Conservation (phyloP, 148 eudicot genomes). For the Rhododendron molle region DNA sequence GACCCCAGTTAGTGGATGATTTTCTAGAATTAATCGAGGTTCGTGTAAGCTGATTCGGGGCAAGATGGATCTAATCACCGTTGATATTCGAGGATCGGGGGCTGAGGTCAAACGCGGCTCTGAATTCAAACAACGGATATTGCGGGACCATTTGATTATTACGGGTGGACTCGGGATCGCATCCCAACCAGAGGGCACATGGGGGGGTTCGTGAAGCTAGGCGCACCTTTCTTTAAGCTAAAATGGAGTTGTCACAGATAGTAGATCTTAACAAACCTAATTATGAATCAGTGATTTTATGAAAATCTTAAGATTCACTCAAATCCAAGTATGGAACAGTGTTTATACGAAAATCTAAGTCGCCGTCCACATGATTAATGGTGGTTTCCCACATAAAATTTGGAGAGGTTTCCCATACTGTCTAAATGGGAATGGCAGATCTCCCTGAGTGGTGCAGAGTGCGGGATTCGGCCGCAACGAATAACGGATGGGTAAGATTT, state of each 20-base stretch:
- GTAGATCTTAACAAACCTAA: background rate
- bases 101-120: conserved; percentile 7
- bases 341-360: too few species aligned
- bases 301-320: background rate
- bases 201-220: background rate
- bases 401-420: too few species aligned
- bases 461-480: too few species aligned
- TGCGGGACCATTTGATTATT: conserved; percentile 11
- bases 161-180: background rate
- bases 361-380: too few species aligned
- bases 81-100: background rate
- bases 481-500: too few species aligned
- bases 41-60: too few species aligned
- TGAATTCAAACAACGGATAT: background rate
- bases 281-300: background rate
- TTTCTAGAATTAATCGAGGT: too few species aligned
- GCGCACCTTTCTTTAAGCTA: background rate
- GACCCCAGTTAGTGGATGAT: too few species aligned
- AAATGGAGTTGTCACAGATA: background rate
- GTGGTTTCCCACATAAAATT: too few species aligned
- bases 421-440: too few species aligned
- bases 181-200: conserved; percentile 11
- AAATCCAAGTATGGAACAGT: too few species aligned
- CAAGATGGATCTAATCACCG: background rate
- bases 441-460: too few species aligned